phyloP scores from a whole-genome alignment of 257 asterid species.

The Fraxinus quadrangulata region DNA sequence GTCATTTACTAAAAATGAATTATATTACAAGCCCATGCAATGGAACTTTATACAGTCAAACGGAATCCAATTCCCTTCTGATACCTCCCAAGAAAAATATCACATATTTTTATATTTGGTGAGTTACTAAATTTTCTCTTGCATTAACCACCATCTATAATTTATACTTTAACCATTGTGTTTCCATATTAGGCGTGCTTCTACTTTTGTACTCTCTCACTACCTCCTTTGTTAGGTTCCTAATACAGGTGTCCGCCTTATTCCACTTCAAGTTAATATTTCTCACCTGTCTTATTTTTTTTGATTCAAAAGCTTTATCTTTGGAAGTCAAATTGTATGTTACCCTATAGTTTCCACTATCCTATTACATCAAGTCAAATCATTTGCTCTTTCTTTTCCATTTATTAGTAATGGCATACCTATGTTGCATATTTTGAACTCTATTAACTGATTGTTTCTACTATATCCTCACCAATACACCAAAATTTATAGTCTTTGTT shows the following conservation, averaged over 20 bases:
- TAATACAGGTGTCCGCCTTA: neutral
- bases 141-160: neutral
- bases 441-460: neutral
- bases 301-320: neutral
- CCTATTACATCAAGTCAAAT: neutral
- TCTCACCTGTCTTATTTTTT: neutral
- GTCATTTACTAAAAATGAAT: neutral
- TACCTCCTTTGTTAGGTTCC: neutral
- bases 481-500: neutral
- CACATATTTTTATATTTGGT: neutral
- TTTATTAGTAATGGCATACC: neutral
- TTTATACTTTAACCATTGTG: neutral
- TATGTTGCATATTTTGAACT: neutral
- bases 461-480: neutral
- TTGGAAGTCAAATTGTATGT: neutral
- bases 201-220: neutral
- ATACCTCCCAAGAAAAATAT: neutral
- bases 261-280: neutral
- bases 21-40: neutral
- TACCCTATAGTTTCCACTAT: neutral
- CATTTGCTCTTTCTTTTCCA: neutral
- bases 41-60: neutral
- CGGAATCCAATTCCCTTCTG: neutral
- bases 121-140: neutral
- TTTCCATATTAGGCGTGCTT: neutral